Evolutionary conservation across 768 basidiomycete genomes (phyloP), one percentile per base, ranked within the genome.

Genomic region (Agaricus sinodeliciosus): DNA sequence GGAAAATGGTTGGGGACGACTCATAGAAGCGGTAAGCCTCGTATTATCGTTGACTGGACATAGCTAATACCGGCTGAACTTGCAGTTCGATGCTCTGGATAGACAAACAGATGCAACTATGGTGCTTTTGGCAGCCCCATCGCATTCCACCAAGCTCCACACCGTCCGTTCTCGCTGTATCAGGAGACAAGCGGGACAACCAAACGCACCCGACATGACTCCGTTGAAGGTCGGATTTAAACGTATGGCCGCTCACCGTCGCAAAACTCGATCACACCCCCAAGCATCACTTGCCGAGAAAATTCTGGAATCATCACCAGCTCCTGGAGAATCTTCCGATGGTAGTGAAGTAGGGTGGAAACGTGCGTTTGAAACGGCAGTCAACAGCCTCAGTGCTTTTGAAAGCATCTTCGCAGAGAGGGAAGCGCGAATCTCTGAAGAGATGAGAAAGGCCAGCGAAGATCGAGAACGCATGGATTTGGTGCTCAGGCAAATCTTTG

Each of bases 51-150:
- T 51, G 68, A 15, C 9, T 4, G 9, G 6, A 31, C 15, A 18
- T 22, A 16, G 16, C 19, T 49, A 39, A 36, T 34, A 5, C 41
- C 48, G 27, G 40, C 18, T 43, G 13, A 57, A 51, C 40, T 22
- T 57, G 31, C 56, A 91, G 88, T 85, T 91, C 74, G 84, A 87
- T 69, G 76, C 76, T 28, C 68, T 91, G 27, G 88, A 90, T 67
- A 76, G 86, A 41, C 85, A 90, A 65, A 91, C 89, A 3, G 89
- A 90, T 58, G 75, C 87, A 9, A 90, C 86, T 0, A 76, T 91
- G 71, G 67, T 90, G 22, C 67, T 91, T 0, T 69, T 91, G 22
- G 87, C 87, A 3, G 78, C 87, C 0, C 89, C 88, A 0, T 81
- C 87, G 2, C 87, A 90, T 61, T 74, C 82, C 11, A 81, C 78